A percentile compares a stretch with the other conserved stretches of the same genome.
Evolutionary conservation across 2,329 filamentous ascomycete species (phyloP).

Genomic region (Corinectria fuckeliana): DNA sequence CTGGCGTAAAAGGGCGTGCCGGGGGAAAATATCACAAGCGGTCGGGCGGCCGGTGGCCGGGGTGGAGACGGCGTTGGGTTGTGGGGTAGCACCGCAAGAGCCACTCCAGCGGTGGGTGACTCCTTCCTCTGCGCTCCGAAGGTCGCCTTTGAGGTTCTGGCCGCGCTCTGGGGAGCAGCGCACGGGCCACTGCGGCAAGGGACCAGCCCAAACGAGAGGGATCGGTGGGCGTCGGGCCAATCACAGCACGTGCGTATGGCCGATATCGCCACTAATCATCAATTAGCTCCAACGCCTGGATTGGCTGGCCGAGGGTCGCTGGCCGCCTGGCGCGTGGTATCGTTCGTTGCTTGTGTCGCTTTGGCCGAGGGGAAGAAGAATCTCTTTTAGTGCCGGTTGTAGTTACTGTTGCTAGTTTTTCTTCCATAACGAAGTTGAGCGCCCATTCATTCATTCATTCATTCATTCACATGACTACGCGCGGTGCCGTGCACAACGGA

Average conservation of each 20-base stretch:
- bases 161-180: conserved; percentile 1
- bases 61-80: conserved; percentile 25
- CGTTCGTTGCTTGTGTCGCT: neutral
- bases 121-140: conserved; percentile 18
- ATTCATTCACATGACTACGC: neutral
- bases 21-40: conserved; percentile 29
- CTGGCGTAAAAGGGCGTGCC: conserved; percentile 21
- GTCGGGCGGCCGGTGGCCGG: conserved; percentile 32
- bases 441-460: too few species aligned
- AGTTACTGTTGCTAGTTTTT: neutral
- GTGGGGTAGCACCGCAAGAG: conserved; percentile 25
- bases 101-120: conserved; percentile 19
- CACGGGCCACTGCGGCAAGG: conserved; percentile 23
- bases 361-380: neutral
- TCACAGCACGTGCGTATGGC: conserved; percentile 23
- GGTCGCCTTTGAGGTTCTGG: conserved; percentile 1
- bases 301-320: conserved; percentile 20
- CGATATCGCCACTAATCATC: conserved; percentile 38
- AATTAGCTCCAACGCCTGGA: conserved; percentile 27
- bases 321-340: conserved; percentile 11
- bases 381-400: neutral
- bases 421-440: neutral
- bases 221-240: conserved; percentile 20
- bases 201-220: conserved; percentile 12
- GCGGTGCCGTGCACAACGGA: neutral